These are phyloP conservation scores for Ceratocystis alfenasii DNA, from an alignment of 2,329 filamentous ascomycete genomes.

Conservation along the genomic window DNA sequence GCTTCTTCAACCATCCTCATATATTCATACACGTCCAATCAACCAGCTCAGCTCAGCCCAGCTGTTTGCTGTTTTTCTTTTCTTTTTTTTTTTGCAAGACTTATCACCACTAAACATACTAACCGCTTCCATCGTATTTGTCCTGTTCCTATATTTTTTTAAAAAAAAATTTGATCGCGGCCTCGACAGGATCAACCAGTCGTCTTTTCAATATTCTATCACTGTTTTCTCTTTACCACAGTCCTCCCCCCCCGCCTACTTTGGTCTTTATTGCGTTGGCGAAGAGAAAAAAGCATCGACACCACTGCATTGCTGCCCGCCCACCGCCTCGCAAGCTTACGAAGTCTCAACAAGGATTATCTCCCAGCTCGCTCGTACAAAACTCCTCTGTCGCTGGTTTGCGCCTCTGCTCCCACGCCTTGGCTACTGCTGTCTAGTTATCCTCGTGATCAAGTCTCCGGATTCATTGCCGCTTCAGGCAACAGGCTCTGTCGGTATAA, in stretches of 20 bases:
- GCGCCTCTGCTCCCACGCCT: not conserved
- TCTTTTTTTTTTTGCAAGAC: no score
- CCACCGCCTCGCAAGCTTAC: slow-evolving; percentile 5
- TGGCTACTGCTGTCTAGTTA: not conserved
- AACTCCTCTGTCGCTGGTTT: not conserved
- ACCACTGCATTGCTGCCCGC: slow-evolving; percentile 7
- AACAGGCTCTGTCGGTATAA: not conserved
- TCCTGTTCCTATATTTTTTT: not conserved
- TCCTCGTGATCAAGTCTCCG: slow-evolving; percentile 1
- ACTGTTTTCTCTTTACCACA: not conserved
- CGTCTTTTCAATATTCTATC: not conserved
- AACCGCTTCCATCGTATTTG: not conserved
- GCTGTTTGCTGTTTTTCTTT: no score
- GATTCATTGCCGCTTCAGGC: slow-evolving; percentile 7
- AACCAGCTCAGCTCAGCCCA: not conserved
- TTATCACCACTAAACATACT: no score
- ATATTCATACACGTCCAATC: not conserved
- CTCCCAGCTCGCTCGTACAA: not conserved
- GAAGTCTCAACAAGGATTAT: not conserved
- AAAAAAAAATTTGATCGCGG: not conserved
- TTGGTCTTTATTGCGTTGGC: not conserved
- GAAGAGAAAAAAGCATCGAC: slow-evolving; percentile 3
- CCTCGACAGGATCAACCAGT: not conserved
- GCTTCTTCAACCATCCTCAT: not conserved
- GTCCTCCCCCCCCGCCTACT: not conserved